Evolutionary conservation across 1,284 basidiomycete genomes (phyloP).

Genomic region (Erythrobasidium hasegawianum): DNA sequence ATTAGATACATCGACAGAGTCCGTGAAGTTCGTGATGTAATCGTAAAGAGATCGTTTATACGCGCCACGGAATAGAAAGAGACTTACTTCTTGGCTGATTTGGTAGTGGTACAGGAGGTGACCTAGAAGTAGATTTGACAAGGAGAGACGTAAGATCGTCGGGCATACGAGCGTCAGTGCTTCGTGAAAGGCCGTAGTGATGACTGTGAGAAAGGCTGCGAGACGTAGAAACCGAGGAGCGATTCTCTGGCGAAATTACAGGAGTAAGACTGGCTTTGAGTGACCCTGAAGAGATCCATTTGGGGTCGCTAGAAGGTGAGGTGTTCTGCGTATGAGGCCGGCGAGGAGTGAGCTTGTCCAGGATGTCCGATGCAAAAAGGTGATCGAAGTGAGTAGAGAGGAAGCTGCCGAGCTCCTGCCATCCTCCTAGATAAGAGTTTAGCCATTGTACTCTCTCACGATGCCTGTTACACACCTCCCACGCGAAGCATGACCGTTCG

Average conservation of each 20-base stretch:
- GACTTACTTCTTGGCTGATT: not conserved
- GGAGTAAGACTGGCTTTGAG: constrained; percentile 52
- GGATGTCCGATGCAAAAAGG: constrained; percentile 54
- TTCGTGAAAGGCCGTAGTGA: not conserved
- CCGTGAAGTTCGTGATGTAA: too few species aligned
- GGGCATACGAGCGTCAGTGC: not conserved
- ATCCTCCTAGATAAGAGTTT: constrained; percentile 57
- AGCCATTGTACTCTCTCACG: constrained; percentile 56
- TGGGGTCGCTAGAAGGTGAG: constrained; percentile 58
- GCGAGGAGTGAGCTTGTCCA: not conserved
- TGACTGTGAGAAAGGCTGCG: not conserved
- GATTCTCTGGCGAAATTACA: not conserved
- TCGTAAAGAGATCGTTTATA: not conserved
- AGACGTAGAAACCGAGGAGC: not conserved
- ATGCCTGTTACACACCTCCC: not conserved
- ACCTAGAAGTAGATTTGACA: constrained; percentile 20
- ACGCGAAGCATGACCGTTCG: constrained; percentile 86
- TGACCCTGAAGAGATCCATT: constrained; percentile 74
- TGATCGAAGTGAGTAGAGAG: constrained; percentile 79
- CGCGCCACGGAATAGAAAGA: constrained; percentile 12
- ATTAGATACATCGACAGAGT: too few species aligned
- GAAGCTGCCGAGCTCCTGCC: constrained; percentile 80
- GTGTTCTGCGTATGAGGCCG: constrained; percentile 55
- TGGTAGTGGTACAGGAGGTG: not conserved
- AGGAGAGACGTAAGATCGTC: constrained; percentile 27